These are phyloP conservation scores for Nidula microcarpa DNA, from an alignment of 768 basidiomycete genomes.

Conservation along the genomic window DNA sequence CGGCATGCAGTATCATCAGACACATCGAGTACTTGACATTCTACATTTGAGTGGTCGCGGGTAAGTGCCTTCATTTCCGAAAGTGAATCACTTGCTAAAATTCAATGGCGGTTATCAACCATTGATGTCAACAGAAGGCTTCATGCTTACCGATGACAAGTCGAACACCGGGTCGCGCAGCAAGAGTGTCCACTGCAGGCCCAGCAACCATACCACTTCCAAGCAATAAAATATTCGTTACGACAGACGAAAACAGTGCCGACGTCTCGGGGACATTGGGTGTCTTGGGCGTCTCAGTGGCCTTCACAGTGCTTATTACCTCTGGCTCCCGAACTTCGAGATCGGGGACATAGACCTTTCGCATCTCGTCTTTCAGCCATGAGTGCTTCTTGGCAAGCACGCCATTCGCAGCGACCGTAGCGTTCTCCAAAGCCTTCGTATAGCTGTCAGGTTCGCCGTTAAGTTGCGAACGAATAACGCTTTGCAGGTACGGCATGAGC, in stretches of 20 bases:
- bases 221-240: slow-evolving; percentile 61
- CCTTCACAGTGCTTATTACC: slow-evolving; percentile 35
- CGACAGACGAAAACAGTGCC: not conserved
- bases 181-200: slow-evolving; percentile 78
- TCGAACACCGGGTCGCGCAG: slow-evolving; percentile 56
- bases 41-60: slow-evolving; percentile 44
- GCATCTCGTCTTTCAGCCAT: slow-evolving; percentile 40
- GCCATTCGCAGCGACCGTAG: slow-evolving; percentile 68
- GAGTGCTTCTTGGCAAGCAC: slow-evolving; percentile 45
- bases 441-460: slow-evolving; percentile 16
- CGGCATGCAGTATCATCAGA: slow-evolving; percentile 40
- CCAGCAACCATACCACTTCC: slow-evolving; percentile 97
- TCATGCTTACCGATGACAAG: slow-evolving; percentile 69
- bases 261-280: not conserved
- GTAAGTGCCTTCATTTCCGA: slow-evolving; percentile 52
- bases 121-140: too few species aligned
- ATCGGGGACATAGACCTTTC: too few species aligned
- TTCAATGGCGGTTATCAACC: too few species aligned
- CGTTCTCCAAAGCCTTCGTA: slow-evolving; percentile 53
- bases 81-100: slow-evolving; percentile 41
- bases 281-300: slow-evolving; percentile 23
- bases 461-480: slow-evolving; percentile 43
- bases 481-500: slow-evolving; percentile 65
- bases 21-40: slow-evolving; percentile 59
- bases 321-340: too few species aligned